Base-by-base conservation (phyloP, 139 green algal species). In the Coccomyxa sp. region DNA sequence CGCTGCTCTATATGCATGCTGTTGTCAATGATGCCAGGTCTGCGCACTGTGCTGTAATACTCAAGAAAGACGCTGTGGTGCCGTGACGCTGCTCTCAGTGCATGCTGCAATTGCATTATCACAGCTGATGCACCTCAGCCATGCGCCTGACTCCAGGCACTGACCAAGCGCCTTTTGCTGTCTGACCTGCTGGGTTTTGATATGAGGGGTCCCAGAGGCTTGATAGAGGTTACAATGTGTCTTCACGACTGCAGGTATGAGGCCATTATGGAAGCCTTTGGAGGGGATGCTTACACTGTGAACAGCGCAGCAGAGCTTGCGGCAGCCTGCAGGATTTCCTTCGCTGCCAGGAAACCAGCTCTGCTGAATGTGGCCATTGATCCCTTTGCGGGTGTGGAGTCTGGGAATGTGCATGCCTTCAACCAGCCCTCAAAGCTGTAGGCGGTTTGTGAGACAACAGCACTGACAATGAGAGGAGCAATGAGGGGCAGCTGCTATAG, bases 341-440 rank as follows among this genome's bases (percentile, higher is more conserved):
- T 95, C 55, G 71, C 38, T 16, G 55, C 64, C 8, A 38, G 41
- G 33, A 74, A 58, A 37, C 86, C 90, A 24, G 86, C 85, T 10
- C 71, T 95, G 6, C 88, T 95, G 54, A 88, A 95, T 71, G 81
- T 92, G 4, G n/a, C 78, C 22, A 86, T 96, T 34, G 92, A 96
- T 75, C 92, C 92, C 8, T 80, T 89, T 68, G 91, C 91, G 27
- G 91, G 92, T 0, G 80, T 88, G 37, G 92, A 95, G 77, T 92
- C 83, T 76, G 90, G 87, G 75, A 89, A 88, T 55, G 88, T 96
- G 75, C 86, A 93, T 41, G 72, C 86, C 16, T 93, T 92, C 81
- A 96, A 71, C 29, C 44, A 58, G 44, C 44, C 44, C 14, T 12
- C 44, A 58, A 58, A 16, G 44, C 16, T 58, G 12, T 58, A 16